Percentiles rank a stretch among this genome's conserved stretches.
Evolutionary conservation across 148 eudicot species (phyloP).

Genomic region (Vaccinium darrowii): DNA sequence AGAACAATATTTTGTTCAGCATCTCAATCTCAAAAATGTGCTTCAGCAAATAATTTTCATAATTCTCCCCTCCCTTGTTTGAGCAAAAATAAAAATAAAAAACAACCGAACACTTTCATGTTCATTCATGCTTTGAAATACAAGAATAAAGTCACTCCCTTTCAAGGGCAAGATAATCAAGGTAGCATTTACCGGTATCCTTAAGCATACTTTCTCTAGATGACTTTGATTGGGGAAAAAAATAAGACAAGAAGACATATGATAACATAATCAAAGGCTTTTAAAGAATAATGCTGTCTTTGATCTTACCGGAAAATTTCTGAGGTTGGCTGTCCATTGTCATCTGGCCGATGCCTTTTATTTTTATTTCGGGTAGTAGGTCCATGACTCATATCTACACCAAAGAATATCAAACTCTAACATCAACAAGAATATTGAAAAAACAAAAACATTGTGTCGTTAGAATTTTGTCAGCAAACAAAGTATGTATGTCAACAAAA

Average conservation of each 20-base stretch:
- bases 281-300: neutral
- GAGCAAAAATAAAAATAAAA: neutral
- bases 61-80: neutral
- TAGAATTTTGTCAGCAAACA: neutral
- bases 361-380: conserved; percentile 77
- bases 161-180: neutral
- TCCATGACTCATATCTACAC: conserved; percentile 37
- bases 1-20: neutral
- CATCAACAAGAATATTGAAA: neutral
- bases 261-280: neutral
- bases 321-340: conserved; percentile 49
- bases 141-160: neutral
- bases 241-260: neutral
- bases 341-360: conserved; percentile 69
- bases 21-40: neutral
- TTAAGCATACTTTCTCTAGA: neutral
- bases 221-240: neutral
- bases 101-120: neutral
- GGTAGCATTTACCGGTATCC: neutral
- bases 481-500: neutral
- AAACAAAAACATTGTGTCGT: neutral
- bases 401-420: neutral
- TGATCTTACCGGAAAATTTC: conserved; percentile 55
- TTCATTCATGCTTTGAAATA: neutral
- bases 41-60: neutral